Base-by-base conservation (phyloP, 345 rosid species). In the Acer campestre region DNA sequence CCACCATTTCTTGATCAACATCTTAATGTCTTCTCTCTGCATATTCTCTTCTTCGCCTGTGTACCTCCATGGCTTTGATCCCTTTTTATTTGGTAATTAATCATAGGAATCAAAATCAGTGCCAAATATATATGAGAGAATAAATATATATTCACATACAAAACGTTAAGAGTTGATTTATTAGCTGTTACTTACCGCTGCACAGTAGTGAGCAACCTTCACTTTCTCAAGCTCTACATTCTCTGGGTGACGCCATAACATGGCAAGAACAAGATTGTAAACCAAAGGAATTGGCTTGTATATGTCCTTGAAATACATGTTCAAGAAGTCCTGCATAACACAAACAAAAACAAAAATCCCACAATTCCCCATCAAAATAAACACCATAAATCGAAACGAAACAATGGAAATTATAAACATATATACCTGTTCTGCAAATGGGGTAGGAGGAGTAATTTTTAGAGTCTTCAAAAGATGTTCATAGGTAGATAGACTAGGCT, bases 201-300 rank as follows among this genome's bases (percentile, higher is more conserved):
- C 98, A 82, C 97, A 94, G 44, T 92, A 92, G 46, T 96, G 98
- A 70, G 84, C 98, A 59, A 94, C 97, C 62, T 90, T 91, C 56
- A 91, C 93, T 77, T 86, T 77, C 7, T 89, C 92, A 1, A 93
- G 85, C 78, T 92, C 89, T 2, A 95, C 89, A 13, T 93, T 93
- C 78, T 95, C 97, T 9, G 97, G 99, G 35, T 93, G 99, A 51
- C 99, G 94, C 99, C 99, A 95, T 27, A 95, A 77, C 97, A 92
- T 85, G 17, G 99, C 99, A 1, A 94, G 81, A 10, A 93, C 91
- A 2, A 96, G 93, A 80, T 94, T 96, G 82, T 94, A 94, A 1
- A 35, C 75, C 5, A 76, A 51, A 10, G 94, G 92, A 73, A 92
- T 89, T 1, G 99, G 93, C 86, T 79, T 86, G 88, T 89, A 94